Conservation (phyloP, 306 rosid genomes). For the Trifolium pratense region DNA sequence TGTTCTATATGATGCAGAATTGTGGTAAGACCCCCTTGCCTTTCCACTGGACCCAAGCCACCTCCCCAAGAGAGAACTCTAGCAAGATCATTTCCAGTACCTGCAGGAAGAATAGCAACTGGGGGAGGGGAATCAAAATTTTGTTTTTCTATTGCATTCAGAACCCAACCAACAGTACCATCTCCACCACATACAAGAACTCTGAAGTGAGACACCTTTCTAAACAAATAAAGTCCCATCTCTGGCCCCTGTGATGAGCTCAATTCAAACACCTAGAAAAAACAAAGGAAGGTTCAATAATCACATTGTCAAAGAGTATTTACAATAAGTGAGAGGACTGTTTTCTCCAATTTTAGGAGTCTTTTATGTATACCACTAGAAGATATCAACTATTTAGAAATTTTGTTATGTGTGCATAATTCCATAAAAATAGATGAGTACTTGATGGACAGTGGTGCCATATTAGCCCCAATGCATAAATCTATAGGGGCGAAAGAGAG, state of each 20-base stretch:
- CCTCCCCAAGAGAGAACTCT: slow-evolving; percentile 99
- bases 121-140: slow-evolving; percentile 98
- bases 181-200: slow-evolving; percentile 97
- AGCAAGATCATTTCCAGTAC: slow-evolving; percentile 98
- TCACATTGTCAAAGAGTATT: slow-evolving; percentile 31
- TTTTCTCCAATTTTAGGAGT: slow-evolving; percentile 4
- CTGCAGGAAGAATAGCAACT: slow-evolving; percentile 98
- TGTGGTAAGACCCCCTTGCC: slow-evolving; percentile 97
- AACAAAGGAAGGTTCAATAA: slow-evolving; percentile 37
- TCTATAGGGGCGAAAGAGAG: neutral
- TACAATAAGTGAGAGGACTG: slow-evolving; percentile 3
- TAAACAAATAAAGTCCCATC: slow-evolving; percentile 83
- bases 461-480: slow-evolving; percentile 24
- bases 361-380: slow-evolving; percentile 26
- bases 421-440: slow-evolving; percentile 22
- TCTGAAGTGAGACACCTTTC: slow-evolving; percentile 95
- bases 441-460: slow-evolving; percentile 11
- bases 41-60: slow-evolving; percentile 97
- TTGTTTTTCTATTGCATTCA: slow-evolving; percentile 88
- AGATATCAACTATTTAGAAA: slow-evolving; percentile 15
- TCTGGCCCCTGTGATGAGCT: slow-evolving; percentile 93
- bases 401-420: slow-evolving; percentile 12
- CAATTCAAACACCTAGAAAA: slow-evolving; percentile 80
- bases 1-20: slow-evolving; percentile 87
- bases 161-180: slow-evolving; percentile 98